Base-by-base conservation (phyloP, 164 flowering plant genomes). In the Hamamelis virginiana region DNA sequence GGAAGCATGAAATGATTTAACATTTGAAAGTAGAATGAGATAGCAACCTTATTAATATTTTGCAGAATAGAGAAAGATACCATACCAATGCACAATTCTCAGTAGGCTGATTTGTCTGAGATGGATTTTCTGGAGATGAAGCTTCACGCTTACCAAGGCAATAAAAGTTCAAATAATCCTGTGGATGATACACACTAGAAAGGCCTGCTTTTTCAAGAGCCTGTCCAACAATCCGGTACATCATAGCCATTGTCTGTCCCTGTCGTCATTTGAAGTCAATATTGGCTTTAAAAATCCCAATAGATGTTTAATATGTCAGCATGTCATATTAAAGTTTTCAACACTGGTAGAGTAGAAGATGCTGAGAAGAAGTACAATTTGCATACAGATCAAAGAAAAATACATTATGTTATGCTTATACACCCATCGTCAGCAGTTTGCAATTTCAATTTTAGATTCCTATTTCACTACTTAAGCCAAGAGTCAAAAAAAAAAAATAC, bases 181-280 rank as follows among this genome's bases (percentile, higher is more conserved):
- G 85, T 12, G 91, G 91, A 59, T 83, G 86, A 46, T 75, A 69
- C 25, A 68, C 48, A 52, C 80, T 62, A 19, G 80, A 69, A 70
- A 85, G 76, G 43, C 90, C 84, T 21, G 80, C 84, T 48, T 78
- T 60, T 25, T 81, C 72, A 51, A 89, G 77, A 64, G 85, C 89
- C 55, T 76, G 67, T 9, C 80, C 86, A 59, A 87, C 56, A 52
- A 83, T 72, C n/a, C 68, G 38, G 68, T 89, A 89, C 94, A 91
- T 91, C 90, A 85, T 86, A 38, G 75, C 68, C 88, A 91, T 89
- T 58, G 94, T 89, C 69, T 87, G 92, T 22, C 79, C 77, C 92
- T 89, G 81, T 13, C 0, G 51, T 48, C 48, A 73, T 19, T 66
- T 33, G n/a, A 27, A 65, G 33, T 21, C 22, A 60, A 12, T 21